A percentile compares a stretch with the other conserved stretches of the same genome.
Conservation (phyloP, 2,329 filamentous ascomycete genomes). For the Ceratocystis colombiana region DNA sequence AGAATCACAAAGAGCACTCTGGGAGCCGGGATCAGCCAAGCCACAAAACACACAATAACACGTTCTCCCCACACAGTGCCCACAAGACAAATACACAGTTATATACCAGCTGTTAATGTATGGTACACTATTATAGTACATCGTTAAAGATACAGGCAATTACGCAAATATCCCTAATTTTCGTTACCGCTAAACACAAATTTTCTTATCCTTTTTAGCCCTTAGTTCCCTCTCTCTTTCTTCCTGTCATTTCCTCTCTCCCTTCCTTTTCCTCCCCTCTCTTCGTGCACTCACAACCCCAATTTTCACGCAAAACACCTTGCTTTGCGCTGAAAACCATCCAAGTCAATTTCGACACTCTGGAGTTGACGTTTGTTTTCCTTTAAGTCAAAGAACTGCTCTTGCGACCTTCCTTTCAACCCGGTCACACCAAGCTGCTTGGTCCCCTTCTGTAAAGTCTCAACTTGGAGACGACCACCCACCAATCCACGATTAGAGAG, state of each 20-base stretch:
- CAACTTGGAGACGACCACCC: constrained; percentile 8
- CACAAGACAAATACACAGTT: too few relatives aligned
- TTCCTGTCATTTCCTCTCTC: not conserved
- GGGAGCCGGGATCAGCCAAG: too few relatives aligned
- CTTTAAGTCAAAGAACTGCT: not conserved
- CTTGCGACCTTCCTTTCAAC: not conserved
- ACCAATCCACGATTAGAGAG: constrained; percentile 10
- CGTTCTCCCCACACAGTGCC: too few relatives aligned
- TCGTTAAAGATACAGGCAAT: too few relatives aligned
- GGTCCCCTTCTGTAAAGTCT: constrained; percentile 7
- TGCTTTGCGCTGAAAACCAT: constrained; percentile 12
- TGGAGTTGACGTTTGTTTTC: not conserved
- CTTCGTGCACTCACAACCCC: not conserved
- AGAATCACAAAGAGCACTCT: too few relatives aligned
- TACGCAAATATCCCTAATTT: too few relatives aligned
- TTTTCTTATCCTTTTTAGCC: not conserved
- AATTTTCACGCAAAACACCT: constrained; percentile 6
- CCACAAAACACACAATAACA: too few relatives aligned
- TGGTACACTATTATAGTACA: too few relatives aligned
- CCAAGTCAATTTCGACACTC: not conserved
- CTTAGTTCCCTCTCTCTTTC: not conserved
- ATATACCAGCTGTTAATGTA: too few relatives aligned
- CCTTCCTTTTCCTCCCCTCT: constrained; percentile 4
- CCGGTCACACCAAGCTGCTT: not conserved
- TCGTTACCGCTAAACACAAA: not conserved